Evolutionary conservation across 2,329 filamentous ascomycete genomes (phyloP).

Genomic region (Cercospora janseana): DNA sequence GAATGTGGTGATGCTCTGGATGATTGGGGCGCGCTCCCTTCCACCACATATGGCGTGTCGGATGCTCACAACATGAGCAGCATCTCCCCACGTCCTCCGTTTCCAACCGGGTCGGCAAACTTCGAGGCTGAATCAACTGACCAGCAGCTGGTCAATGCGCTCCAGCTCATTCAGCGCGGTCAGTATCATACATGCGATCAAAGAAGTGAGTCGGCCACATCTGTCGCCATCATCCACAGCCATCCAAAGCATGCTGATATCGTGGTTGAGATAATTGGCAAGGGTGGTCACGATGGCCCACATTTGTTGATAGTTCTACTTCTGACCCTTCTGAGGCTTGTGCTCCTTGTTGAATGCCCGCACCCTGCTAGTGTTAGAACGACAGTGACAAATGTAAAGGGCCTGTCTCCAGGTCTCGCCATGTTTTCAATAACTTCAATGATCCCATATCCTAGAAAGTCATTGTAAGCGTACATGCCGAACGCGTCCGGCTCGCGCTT

Average conservation of each 20-base stretch:
- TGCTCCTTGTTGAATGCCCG: conserved; percentile 13
- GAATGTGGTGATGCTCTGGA: too few relatives aligned
- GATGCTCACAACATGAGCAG: too few relatives aligned
- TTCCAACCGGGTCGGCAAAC: conserved; percentile 7
- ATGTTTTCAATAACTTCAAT: conserved; percentile 16
- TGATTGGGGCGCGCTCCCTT: too few relatives aligned
- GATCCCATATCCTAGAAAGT: conserved; percentile 11
- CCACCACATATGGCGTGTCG: too few relatives aligned
- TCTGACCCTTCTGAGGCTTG: conserved; percentile 13
- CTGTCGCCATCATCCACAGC: conserved; percentile 13
- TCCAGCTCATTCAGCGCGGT: conserved; percentile 14
- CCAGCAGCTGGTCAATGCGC: conserved; percentile 14
- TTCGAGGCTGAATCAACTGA: conserved; percentile 6
- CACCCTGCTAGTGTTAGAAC: conserved; percentile 1
- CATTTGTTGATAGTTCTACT: conserved; percentile 16
- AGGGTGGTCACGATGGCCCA: conserved; percentile 12
- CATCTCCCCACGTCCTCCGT: too few relatives aligned
- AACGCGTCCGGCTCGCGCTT: neutral
- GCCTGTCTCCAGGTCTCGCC: neutral
- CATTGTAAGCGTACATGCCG: neutral
- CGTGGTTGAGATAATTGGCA: conserved; percentile 13
- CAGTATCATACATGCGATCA: conserved; percentile 14
- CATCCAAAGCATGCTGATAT: conserved; percentile 13
- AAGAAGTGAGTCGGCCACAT: conserved; percentile 3
- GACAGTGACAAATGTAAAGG: neutral